Percentiles rank a stretch among this genome's conserved stretches.
These are phyloP conservation scores for Albizia julibrissin DNA, from an alignment of 306 rosid genomes.

Conservation along the genomic window DNA sequence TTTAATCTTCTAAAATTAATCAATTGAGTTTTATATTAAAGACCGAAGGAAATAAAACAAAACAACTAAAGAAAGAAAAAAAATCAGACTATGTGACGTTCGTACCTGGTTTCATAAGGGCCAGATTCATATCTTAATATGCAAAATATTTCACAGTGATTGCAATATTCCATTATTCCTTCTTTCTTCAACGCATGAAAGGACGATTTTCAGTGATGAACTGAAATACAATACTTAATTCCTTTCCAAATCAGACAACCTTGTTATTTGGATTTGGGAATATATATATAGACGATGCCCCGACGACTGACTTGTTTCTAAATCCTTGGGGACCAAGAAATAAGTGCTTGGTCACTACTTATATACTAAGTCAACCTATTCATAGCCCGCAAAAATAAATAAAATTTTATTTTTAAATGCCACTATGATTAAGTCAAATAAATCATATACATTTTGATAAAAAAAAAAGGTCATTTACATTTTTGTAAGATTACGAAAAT, in stretches of 20 bases:
- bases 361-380: background rate
- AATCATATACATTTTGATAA: too few relatives aligned
- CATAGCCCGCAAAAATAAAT: background rate
- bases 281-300: background rate
- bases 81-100: background rate
- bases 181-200: background rate
- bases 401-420: background rate
- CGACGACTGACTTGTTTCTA: background rate
- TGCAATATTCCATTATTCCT: background rate
- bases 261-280: background rate
- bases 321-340: background rate
- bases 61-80: too few relatives aligned
- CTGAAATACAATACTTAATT: background rate
- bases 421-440: too few relatives aligned
- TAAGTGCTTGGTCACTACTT: background rate
- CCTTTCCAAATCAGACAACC: background rate
- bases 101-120: background rate
- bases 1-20: too few relatives aligned
- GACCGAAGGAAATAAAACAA: too few relatives aligned
- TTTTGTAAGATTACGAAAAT: too few relatives aligned
- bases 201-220: background rate
- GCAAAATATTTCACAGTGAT: slow-evolving; percentile 2
- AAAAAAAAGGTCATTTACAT: too few relatives aligned
- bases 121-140: background rate
- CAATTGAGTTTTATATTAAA: too few relatives aligned